A percentile compares a stretch with the other conserved stretches of the same genome.
These are phyloP conservation scores for Garcia nutans DNA, from an alignment of 345 rosid species.

Conservation along the genomic window DNA sequence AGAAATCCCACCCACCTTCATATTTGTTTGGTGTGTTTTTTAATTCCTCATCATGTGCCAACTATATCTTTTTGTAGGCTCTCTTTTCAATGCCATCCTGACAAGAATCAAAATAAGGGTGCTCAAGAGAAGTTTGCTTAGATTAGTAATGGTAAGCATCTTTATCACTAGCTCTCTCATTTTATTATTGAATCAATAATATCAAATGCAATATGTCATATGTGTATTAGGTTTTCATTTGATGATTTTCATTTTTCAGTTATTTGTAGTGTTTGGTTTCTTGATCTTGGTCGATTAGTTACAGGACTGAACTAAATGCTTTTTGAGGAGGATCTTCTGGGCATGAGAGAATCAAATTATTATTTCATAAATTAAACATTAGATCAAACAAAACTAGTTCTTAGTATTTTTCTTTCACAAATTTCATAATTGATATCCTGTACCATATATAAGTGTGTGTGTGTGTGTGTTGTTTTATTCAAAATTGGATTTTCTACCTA, in stretches of 20 bases:
- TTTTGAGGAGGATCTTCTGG: neutral
- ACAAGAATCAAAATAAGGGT: slow-evolving; percentile 78
- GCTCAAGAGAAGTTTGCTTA: slow-evolving; percentile 92
- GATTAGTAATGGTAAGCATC: slow-evolving; percentile 73
- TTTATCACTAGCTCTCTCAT: neutral
- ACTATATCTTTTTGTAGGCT: slow-evolving; percentile 45
- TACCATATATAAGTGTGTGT: neutral
- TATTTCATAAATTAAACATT: neutral
- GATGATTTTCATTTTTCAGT: neutral
- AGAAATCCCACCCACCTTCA: neutral
- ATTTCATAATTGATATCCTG: neutral
- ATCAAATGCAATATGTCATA: too few relatives aligned
- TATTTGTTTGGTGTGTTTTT: neutral
- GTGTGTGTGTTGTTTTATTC: too few relatives aligned
- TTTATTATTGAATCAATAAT: neutral
- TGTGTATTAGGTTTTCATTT: neutral
- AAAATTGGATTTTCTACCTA: too few relatives aligned
- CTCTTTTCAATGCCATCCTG: slow-evolving; percentile 84
- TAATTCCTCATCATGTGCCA: neutral
- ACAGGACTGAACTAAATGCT: neutral
- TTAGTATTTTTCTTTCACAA: neutral
- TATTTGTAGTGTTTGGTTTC: neutral
- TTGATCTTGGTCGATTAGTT: neutral
- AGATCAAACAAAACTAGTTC: neutral
- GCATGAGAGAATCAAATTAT: neutral